These are phyloP conservation scores for Litchi chinensis DNA, from an alignment of 345 rosid species.

Conservation along the genomic window DNA sequence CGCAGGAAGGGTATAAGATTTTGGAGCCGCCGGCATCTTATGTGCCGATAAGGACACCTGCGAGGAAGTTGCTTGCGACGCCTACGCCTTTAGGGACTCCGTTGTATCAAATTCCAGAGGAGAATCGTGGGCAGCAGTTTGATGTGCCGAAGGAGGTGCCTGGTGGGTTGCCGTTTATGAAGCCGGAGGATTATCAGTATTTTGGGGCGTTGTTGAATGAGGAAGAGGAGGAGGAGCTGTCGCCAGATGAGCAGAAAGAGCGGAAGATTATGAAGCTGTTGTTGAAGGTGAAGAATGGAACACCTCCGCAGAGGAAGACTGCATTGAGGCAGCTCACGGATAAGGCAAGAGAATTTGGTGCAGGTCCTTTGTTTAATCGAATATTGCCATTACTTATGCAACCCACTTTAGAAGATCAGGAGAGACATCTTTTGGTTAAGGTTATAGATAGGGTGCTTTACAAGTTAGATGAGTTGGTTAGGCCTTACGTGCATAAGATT, in stretches of 20 bases:
- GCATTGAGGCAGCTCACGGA: conserved; percentile 96
- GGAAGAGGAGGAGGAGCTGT: conserved; percentile 88
- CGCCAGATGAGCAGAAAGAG: conserved; percentile 95
- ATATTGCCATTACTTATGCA: conserved; percentile 97
- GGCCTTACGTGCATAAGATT: conserved; percentile 96
- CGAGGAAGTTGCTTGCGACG: conserved; percentile 81
- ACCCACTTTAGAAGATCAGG: conserved; percentile 97
- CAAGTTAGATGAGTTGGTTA: conserved; percentile 93
- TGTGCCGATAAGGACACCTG: conserved; percentile 94
- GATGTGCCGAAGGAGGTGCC: conserved; percentile 93
- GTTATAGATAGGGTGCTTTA: conserved; percentile 94
- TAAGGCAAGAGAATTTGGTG: conserved; percentile 97
- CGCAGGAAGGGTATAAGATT: conserved; percentile 86
- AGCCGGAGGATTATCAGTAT: conserved; percentile 97
- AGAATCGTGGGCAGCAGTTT: conserved; percentile 93
- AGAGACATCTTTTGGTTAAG: conserved; percentile 98
- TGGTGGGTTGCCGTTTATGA: conserved; percentile 91
- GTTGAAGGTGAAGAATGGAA: conserved; percentile 97
- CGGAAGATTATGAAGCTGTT: conserved; percentile 95
- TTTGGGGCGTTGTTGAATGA: conserved; percentile 87
- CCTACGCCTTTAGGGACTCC: conserved; percentile 97
- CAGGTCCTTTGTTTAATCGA: conserved; percentile 88
- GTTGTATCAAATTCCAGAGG: conserved; percentile 79
- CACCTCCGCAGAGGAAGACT: conserved; percentile 97
- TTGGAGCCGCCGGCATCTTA: conserved; percentile 94